Evolutionary conservation across 2,329 filamentous ascomycete species (phyloP).

Genomic region (Basipetospora sp.): DNA sequence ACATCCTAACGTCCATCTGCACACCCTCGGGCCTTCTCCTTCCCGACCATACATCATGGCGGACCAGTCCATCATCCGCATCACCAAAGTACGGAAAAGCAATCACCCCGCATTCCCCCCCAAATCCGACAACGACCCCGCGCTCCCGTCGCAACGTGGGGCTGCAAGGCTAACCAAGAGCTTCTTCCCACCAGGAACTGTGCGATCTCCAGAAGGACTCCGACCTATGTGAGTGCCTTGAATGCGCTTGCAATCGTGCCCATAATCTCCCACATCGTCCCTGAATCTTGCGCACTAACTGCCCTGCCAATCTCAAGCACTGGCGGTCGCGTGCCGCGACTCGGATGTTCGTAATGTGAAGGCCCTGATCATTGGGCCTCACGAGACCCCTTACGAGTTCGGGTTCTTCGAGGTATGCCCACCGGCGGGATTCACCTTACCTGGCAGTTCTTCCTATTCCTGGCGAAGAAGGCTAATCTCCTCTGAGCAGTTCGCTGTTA

Average conservation of each 20-base stretch:
- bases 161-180: slow-evolving; percentile 1
- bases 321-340: slow-evolving; percentile 78
- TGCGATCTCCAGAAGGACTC: slow-evolving; percentile 68
- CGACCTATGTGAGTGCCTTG: slow-evolving; percentile 72
- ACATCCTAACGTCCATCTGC: no score
- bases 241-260: not conserved
- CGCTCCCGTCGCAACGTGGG: slow-evolving; percentile 1
- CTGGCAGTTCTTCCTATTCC: not conserved
- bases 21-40: no score
- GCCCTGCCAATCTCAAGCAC: slow-evolving; percentile 39
- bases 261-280: no score
- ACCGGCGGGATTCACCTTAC: no score
- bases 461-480: not conserved
- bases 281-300: not conserved
- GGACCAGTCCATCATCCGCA: slow-evolving; percentile 77
- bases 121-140: not conserved
- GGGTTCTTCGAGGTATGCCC: slow-evolving; percentile 89
- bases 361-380: slow-evolving; percentile 79
- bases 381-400: slow-evolving; percentile 90
- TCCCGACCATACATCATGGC: slow-evolving; percentile 40
- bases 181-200: slow-evolving; percentile 49
- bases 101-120: not conserved
- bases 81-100: slow-evolving; percentile 57
- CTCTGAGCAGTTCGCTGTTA: slow-evolving; percentile 66
- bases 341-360: slow-evolving; percentile 76